Conservation (phyloP, 305 asterid species). For the Fraxinus ornus region DNA sequence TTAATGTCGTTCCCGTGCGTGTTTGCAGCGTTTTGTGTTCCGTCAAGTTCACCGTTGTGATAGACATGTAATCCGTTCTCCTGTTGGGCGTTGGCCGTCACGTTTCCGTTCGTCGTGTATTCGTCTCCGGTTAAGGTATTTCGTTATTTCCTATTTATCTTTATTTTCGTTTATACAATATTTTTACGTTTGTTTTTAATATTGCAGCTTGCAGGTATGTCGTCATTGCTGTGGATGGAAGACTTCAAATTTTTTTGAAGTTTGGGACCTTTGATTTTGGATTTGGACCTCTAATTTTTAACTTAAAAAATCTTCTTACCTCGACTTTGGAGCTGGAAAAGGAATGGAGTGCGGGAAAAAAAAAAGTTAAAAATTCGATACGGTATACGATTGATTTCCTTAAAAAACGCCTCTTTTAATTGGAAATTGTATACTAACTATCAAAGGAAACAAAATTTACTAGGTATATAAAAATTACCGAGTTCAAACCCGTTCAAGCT, state of each 20-base stretch:
- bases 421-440: neutral
- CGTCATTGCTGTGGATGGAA: neutral
- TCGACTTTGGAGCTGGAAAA: constrained; percentile 12
- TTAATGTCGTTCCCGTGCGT: constrained; percentile 13
- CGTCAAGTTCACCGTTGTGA: constrained; percentile 7
- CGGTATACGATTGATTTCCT: neutral
- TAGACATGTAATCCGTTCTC: neutral
- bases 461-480: neutral
- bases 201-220: constrained; percentile 27
- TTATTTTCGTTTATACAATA: neutral
- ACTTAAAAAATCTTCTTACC: neutral
- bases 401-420: too few relatives aligned
- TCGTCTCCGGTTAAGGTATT: constrained; percentile 22
- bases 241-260: constrained; percentile 15
- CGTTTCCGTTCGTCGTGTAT: constrained; percentile 9
- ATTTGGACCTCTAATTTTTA: neutral
- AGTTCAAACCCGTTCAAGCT: too few relatives aligned
- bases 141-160: neutral
- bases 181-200: neutral
- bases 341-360: neutral
- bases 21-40: constrained; percentile 29
- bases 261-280: neutral
- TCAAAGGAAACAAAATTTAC: neutral
- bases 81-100: constrained; percentile 20
- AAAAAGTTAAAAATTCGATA: neutral